Evolutionary conservation across 345 rosid species (phyloP).

Genomic region (Moringa oleifera): DNA sequence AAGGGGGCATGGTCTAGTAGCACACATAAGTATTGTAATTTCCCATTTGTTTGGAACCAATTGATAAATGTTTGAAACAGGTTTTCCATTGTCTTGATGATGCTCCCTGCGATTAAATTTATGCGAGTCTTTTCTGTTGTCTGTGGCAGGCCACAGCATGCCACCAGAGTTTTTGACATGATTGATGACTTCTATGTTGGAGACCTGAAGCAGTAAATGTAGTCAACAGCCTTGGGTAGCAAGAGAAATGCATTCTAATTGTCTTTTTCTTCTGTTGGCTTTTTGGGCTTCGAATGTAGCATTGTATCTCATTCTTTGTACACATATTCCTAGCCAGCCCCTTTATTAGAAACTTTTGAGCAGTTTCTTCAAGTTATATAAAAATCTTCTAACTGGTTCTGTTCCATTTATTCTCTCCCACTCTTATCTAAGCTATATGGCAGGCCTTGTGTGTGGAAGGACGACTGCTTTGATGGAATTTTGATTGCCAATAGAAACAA

Average conservation of each 20-base stretch:
- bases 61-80: too few species aligned
- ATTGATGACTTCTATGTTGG: constrained; percentile 79
- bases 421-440: too few species aligned
- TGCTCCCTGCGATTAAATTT: neutral
- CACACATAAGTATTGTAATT: too few species aligned
- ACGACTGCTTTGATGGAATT: too few species aligned
- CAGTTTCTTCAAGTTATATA: too few species aligned
- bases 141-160: constrained; percentile 71
- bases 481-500: too few species aligned
- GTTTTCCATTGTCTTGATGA: too few species aligned
- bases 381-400: too few species aligned
- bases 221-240: neutral
- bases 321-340: neutral
- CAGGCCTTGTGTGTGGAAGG: too few species aligned
- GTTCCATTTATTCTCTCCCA: too few species aligned
- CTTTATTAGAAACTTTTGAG: too few species aligned
- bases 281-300: neutral
- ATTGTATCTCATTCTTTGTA: neutral
- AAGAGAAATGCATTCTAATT: neutral
- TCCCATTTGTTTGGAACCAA: too few species aligned
- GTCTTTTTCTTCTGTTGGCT: constrained; percentile 1
- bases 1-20: neutral
- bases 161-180: constrained; percentile 71
- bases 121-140: neutral
- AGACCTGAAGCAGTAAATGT: constrained; percentile 34